These are phyloP conservation scores for Paramecium tetraurelia DNA, from an alignment of 73 alveolate species.

Conservation along the genomic window DNA sequence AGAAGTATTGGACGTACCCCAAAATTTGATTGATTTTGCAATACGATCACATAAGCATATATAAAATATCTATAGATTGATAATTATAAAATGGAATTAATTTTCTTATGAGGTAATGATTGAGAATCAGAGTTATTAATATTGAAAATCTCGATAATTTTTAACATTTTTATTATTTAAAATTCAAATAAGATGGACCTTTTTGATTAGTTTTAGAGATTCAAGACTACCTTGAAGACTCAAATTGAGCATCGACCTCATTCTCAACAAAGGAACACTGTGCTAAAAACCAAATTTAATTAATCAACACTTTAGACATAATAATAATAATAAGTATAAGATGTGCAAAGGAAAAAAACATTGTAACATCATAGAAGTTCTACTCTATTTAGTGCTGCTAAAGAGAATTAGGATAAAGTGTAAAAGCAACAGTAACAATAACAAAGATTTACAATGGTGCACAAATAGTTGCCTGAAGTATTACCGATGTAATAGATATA, in stretches of 20 bases:
- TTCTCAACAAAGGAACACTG: not conserved
- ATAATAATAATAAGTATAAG: not conserved
- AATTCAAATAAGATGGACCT: not conserved
- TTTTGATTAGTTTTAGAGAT: slow-evolving; percentile 9
- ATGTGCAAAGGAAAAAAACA: not conserved
- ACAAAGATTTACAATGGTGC: not conserved
- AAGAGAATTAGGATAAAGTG: not conserved
- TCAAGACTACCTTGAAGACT: not conserved
- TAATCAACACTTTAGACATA: not conserved
- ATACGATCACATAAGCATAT: not conserved
- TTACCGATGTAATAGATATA: slow-evolving; percentile 4
- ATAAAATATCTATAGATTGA: not conserved
- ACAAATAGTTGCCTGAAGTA: not conserved
- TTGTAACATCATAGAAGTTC: slow-evolving; percentile 29
- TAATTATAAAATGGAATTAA: slow-evolving; percentile 1
- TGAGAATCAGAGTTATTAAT: slow-evolving; percentile 69
- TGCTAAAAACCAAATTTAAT: not conserved
- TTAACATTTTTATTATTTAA: not conserved
- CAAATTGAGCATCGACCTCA: not conserved
- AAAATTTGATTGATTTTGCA: slow-evolving; percentile 4
- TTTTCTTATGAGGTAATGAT: slow-evolving; percentile 68
- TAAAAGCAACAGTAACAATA: not conserved
- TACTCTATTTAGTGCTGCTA: slow-evolving; percentile 8
- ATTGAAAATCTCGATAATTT: not conserved
- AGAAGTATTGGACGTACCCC: slow-evolving; percentile 58